Base-by-base conservation (phyloP, 352 stramenopile genomes). In the Globisporangium apiculatum region DNA sequence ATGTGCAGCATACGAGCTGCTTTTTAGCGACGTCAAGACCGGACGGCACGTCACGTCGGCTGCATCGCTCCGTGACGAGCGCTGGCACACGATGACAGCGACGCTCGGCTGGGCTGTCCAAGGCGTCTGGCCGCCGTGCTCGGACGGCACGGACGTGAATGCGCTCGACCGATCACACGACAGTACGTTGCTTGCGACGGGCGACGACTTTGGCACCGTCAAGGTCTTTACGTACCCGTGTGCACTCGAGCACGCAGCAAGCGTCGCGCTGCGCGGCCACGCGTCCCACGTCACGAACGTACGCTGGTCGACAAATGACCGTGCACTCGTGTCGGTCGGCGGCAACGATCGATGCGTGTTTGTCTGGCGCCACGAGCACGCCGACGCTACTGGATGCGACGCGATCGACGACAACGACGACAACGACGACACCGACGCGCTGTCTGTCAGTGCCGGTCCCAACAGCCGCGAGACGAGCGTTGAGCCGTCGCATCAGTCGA, bases 101-200 rank as follows among this genome's bases (percentile, higher is more conserved):
- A 86, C 88, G 0, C 73, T 97, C 11, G 73, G 76, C 1, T 98
- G 94, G 94, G 64, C 78, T 4, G 89, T 96, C 5, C 93, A 98
- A 65, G 95, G 95, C 14, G 92, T 94, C 24, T 94, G 84, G 84
- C 79, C 87, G 54, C 61, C 75, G 51, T 63, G 75, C 42, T 85
- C 69, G 18, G 85, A 94, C 56, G 85, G 83, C 12, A 94, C 79
- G 0, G 87, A 96, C 59, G 69, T 96, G 15, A 96, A 95, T 48
- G 61, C 77, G 5, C 70, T 91, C 0, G 77, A 87, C 55, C 71
- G 80, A 18, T 85, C 80, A 4, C 82, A 81, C 35, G 79, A 90
- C 38, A 70, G 78, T 7, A 76, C 70, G 12, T 60, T 85, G 3
- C 47, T 97, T 15, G 83, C 68, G 5, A 93, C 83, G 0, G 89